These are phyloP conservation scores for Paratinospora sagittata DNA, from an alignment of 164 flowering plant species.

Conservation along the genomic window DNA sequence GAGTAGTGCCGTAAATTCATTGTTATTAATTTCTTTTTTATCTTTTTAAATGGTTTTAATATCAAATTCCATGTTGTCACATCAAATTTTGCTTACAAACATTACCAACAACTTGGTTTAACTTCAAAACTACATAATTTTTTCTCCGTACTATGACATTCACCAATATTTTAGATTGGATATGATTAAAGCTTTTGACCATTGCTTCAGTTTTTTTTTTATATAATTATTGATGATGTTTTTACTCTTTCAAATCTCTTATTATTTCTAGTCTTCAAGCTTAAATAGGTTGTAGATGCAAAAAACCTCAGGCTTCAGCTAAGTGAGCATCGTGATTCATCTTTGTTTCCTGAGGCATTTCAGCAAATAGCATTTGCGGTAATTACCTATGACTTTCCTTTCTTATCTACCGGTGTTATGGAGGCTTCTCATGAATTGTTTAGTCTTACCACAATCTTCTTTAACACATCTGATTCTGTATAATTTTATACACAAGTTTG, in stretches of 20 bases:
- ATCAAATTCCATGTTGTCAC: background rate
- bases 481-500: background rate
- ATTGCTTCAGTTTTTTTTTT: background rate
- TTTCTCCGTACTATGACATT: background rate
- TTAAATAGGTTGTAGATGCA: constrained; percentile 82
- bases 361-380: constrained; percentile 94
- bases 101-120: background rate
- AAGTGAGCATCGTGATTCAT: constrained; percentile 38
- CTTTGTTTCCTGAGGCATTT: constrained; percentile 83
- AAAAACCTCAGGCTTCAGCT: constrained; percentile 78
- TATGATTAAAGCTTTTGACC: background rate
- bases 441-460: background rate
- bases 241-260: background rate
- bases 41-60: background rate
- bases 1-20: no score
- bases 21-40: no score
- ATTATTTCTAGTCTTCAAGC: background rate
- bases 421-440: constrained; percentile 2
- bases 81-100: background rate
- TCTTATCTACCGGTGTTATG: background rate
- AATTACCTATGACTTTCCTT: constrained; percentile 12
- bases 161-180: background rate
- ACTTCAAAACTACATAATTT: background rate
- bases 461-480: background rate
- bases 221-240: background rate